These are phyloP conservation scores for Aspergillus diversus DNA, from an alignment of 495 filamentous ascomycete genomes.

Conservation along the genomic window DNA sequence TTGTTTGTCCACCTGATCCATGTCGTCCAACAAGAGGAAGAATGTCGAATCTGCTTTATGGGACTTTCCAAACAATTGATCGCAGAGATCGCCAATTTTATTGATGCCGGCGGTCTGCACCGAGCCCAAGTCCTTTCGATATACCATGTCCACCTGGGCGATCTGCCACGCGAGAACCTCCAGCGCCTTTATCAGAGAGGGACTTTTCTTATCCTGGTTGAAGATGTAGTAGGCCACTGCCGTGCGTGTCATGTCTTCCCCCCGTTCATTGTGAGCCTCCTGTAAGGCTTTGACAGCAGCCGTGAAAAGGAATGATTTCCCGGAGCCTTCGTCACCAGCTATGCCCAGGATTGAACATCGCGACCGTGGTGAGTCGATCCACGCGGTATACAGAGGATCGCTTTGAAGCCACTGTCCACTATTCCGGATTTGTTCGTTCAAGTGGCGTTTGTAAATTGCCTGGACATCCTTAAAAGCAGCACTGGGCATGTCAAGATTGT, in stretches of 20 bases:
- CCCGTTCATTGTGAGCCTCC: not conserved
- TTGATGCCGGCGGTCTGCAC: not conserved
- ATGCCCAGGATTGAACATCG: not conserved
- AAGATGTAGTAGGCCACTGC: conserved; percentile 9
- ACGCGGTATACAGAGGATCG: not conserved
- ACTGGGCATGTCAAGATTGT: conserved; percentile 6
- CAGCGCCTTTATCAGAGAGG: not conserved
- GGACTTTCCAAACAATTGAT: not conserved
- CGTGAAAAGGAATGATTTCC: conserved; percentile 2
- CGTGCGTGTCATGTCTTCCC: not conserved
- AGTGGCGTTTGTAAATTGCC: no score
- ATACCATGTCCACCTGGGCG: not conserved
- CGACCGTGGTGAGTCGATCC: not conserved
- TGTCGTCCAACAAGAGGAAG: not conserved
- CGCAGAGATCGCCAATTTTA: not conserved
- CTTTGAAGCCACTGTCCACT: conserved; percentile 2
- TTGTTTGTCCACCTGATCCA: not conserved
- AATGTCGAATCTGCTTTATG: not conserved
- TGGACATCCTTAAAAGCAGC: not conserved
- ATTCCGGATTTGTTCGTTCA: not conserved
- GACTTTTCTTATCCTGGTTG: not conserved
- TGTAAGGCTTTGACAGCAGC: not conserved
- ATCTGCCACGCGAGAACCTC: not conserved
- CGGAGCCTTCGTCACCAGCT: not conserved
- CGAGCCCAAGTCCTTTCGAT: not conserved